Base-by-base conservation (phyloP, 2,329 filamentous ascomycete species). In the Neoascochyta sp. region DNA sequence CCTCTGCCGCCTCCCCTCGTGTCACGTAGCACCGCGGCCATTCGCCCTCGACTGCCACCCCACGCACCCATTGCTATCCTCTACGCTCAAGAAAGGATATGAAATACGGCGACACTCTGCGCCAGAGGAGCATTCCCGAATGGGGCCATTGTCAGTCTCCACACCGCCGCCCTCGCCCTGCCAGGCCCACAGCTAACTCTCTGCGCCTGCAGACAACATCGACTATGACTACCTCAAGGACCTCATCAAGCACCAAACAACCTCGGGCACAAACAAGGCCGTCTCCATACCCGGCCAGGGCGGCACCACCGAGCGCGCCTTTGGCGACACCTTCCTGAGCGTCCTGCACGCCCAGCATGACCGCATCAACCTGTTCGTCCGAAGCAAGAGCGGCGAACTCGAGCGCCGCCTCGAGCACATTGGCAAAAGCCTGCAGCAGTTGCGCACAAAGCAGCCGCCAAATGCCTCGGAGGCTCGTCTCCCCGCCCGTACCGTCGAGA, bases 221-320 rank as follows among this genome's bases (percentile, higher is more conserved):
- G 86, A 92, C 62, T 93, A 93, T 70, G 86, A 90, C 60, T 83
- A 84, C 27, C 75, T 93, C 43, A 93, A 93, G 64, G 75, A 85
- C 60, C 74, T 86, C 52, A 90, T 93, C 69, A 92, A 90, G 62
- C 75, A 75, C 38, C 77, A 87, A 56, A 93, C 86, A 2, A 82
- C 80, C 9, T 76, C 74, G 24, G 78, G 81, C 60, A 78, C 83
- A 50, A 81, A 80, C 16, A 72, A 70, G 46, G 81, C 83, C 24
- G 78, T 88, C 33, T 73, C 80, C 12, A 89, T 92, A 32, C 86
- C 86, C 1, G 84, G 84, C 10, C 78, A 83, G 32, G 63, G 62
- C 39, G 61, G 65, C 34, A 71, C 60, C 25, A 62, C 71, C 45
- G 78, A 82, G 54, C 62, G 66, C 45, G 74, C 70, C 31, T 87